These are phyloP conservation scores for Schwanniomyces sp. DNA, from an alignment of 805 yeast species.

Conservation along the genomic window DNA sequence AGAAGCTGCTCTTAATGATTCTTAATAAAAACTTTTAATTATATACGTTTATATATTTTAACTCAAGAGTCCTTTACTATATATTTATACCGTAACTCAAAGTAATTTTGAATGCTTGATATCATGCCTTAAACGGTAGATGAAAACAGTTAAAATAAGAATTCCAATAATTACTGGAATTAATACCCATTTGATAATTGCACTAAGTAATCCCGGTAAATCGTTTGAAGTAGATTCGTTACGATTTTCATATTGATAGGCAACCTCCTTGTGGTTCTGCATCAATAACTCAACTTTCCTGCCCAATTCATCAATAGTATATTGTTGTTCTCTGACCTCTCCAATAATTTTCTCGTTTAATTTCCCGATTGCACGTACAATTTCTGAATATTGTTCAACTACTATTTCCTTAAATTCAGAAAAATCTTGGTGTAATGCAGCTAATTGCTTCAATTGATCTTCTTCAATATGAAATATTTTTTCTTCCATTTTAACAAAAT, in stretches of 20 bases:
- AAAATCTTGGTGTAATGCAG: slow-evolving; percentile 16
- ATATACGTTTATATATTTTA: neutral
- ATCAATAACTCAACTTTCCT: slow-evolving; percentile 41
- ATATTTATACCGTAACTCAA: slow-evolving; percentile 12
- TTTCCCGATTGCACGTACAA: slow-evolving; percentile 27
- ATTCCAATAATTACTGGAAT: slow-evolving; percentile 42
- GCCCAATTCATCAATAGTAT: slow-evolving; percentile 29
- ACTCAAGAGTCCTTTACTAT: neutral
- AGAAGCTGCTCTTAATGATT: neutral
- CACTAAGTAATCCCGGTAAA: slow-evolving; percentile 17
- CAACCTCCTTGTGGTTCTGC: slow-evolving; percentile 39
- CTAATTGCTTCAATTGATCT: slow-evolving; percentile 16
- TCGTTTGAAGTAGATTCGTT: slow-evolving; percentile 7
- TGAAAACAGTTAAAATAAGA: slow-evolving; percentile 42
- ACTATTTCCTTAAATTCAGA: slow-evolving; percentile 25
- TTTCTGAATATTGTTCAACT: slow-evolving; percentile 29
- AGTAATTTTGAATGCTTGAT: slow-evolving; percentile 62
- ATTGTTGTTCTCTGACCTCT: slow-evolving; percentile 42
- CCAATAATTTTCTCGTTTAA: slow-evolving; percentile 39
- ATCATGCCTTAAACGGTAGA: slow-evolving; percentile 58
- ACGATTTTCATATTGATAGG: slow-evolving; percentile 23
- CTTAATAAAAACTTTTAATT: neutral
- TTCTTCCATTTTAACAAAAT: slow-evolving; percentile 3
- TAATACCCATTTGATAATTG: slow-evolving; percentile 37
- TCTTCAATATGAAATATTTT: slow-evolving; percentile 9